phyloP scores from a whole-genome alignment of 768 basidiomycete species.

The Amanita exitialis region DNA sequence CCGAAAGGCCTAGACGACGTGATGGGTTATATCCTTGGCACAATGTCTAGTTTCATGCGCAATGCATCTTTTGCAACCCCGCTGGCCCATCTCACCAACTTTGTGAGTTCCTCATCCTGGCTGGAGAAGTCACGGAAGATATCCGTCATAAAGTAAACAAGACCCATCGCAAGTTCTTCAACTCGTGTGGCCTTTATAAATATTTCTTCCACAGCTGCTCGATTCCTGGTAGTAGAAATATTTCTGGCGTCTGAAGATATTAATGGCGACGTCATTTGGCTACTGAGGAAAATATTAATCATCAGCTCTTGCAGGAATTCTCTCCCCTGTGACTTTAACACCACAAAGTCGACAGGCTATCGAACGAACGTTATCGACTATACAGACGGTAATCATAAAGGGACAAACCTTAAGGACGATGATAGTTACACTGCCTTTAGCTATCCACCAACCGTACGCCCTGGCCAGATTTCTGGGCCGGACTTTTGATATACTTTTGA shows the following conservation, averaged over 20 bases:
- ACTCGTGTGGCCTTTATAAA: slow-evolving; percentile 67
- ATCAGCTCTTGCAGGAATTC: slow-evolving; percentile 68
- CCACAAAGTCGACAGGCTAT: slow-evolving; percentile 83
- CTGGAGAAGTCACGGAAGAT: slow-evolving; percentile 22
- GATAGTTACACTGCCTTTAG: slow-evolving; percentile 69
- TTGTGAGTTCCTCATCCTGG: slow-evolving; percentile 23
- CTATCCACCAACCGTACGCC: slow-evolving; percentile 90
- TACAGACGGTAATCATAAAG: not conserved
- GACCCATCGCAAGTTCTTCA: slow-evolving; percentile 60
- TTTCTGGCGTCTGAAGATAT: slow-evolving; percentile 27
- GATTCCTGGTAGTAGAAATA: slow-evolving; percentile 37
- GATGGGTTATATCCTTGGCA: slow-evolving; percentile 21
- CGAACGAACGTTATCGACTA: not conserved
- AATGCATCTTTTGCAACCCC: slow-evolving; percentile 62
- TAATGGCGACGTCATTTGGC: slow-evolving; percentile 65
- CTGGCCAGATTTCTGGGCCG: slow-evolving; percentile 67
- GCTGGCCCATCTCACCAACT: slow-evolving; percentile 57
- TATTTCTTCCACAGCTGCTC: slow-evolving; percentile 60
- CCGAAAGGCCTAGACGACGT: slow-evolving; percentile 21
- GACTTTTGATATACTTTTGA: slow-evolving; percentile 43
- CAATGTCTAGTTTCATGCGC: slow-evolving; percentile 49
- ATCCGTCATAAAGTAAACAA: slow-evolving; percentile 59
- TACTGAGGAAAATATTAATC: slow-evolving; percentile 57
- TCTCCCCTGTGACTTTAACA: slow-evolving; percentile 50
- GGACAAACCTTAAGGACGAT: slow-evolving; percentile 68